A percentile compares a stretch with the other conserved stretches of the same genome.
Evolutionary conservation across 2,329 filamentous ascomycete species (phyloP).

Genomic region (Aspergillus neoniger): DNA sequence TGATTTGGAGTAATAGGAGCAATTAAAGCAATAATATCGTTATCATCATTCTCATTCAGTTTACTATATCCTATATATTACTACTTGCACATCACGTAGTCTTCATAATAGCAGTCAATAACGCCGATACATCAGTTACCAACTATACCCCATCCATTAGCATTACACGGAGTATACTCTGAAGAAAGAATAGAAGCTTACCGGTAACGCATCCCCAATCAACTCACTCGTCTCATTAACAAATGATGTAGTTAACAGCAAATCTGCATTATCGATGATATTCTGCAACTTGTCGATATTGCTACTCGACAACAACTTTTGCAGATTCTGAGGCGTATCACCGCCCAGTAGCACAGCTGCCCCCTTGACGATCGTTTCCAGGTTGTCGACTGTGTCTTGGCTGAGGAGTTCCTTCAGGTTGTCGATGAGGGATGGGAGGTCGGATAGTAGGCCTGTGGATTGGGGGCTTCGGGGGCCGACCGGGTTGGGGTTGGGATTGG

Average conservation of each 20-base stretch:
- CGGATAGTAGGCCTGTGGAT: conserved; percentile 24
- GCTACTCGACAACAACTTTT: conserved; percentile 26
- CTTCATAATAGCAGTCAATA: conserved; percentile 8
- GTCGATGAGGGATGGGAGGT: conserved; percentile 28
- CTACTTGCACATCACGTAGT: background rate
- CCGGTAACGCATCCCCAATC: conserved; percentile 38
- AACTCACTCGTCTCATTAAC: conserved; percentile 34
- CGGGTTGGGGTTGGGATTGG: conserved; percentile 25
- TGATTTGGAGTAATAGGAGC: background rate
- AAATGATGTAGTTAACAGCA: conserved; percentile 29
- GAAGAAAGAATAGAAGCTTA: conserved; percentile 15
- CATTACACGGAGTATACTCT: background rate
- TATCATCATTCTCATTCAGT: background rate
- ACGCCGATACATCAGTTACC: conserved; percentile 32
- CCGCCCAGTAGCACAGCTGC: conserved; percentile 33
- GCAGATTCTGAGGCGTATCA: conserved; percentile 31
- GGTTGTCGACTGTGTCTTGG: conserved; percentile 27
- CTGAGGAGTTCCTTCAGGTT: conserved; percentile 32
- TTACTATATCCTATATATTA: background rate
- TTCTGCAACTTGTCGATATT: conserved; percentile 28
- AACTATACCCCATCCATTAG: conserved; percentile 21
- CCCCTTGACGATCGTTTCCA: conserved; percentile 29
- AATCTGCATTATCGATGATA: conserved; percentile 31
- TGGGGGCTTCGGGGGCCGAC: conserved; percentile 26
- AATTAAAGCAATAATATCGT: background rate